Percentiles rank a stretch among this genome's conserved stretches.
Evolutionary conservation across 179 eudicot species (phyloP).

Genomic region (Corrigiola litoralis): DNA sequence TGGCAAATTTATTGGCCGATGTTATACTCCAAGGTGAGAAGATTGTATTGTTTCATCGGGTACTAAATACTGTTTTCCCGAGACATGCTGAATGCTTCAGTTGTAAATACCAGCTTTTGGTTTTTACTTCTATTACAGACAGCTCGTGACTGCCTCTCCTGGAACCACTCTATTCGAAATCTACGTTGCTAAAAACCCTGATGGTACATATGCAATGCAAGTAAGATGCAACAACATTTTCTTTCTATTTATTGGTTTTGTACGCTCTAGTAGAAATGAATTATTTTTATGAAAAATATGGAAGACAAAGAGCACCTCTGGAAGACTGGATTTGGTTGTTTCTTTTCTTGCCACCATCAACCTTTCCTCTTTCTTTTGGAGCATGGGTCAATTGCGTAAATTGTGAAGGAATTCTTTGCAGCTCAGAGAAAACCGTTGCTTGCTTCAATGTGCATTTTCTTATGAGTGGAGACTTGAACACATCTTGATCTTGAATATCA

Average conservation of each 20-base stretch:
- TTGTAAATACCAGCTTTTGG: slow-evolving; percentile 5
- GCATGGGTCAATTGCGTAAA: too few relatives aligned
- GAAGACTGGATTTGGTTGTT: too few relatives aligned
- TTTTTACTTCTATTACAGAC: slow-evolving; percentile 46
- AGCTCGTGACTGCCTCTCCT: slow-evolving; percentile 75
- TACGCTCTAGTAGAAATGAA: too few relatives aligned
- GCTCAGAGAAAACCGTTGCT: too few relatives aligned
- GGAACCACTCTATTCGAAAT: slow-evolving; percentile 93
- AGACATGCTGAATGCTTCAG: slow-evolving; percentile 3
- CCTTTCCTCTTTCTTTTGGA: too few relatives aligned
- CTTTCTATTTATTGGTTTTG: too few relatives aligned
- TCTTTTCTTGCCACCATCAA: too few relatives aligned
- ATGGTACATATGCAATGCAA: slow-evolving; percentile 70
- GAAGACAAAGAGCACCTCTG: too few relatives aligned
- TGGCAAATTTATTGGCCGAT: slow-evolving; percentile 81
- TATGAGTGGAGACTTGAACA: too few relatives aligned
- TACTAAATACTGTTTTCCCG: neutral
- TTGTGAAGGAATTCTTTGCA: too few relatives aligned
- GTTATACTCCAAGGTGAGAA: slow-evolving; percentile 79
- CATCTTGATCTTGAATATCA: neutral
- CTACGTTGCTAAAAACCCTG: slow-evolving; percentile 65
- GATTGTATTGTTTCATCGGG: slow-evolving; percentile 3
- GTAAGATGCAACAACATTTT: slow-evolving; percentile 28
- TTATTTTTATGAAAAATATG: too few relatives aligned
- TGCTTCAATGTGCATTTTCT: too few relatives aligned